These are phyloP conservation scores for Plantago elongata DNA, from an alignment of 257 asterid genomes.

Conservation along the genomic window DNA sequence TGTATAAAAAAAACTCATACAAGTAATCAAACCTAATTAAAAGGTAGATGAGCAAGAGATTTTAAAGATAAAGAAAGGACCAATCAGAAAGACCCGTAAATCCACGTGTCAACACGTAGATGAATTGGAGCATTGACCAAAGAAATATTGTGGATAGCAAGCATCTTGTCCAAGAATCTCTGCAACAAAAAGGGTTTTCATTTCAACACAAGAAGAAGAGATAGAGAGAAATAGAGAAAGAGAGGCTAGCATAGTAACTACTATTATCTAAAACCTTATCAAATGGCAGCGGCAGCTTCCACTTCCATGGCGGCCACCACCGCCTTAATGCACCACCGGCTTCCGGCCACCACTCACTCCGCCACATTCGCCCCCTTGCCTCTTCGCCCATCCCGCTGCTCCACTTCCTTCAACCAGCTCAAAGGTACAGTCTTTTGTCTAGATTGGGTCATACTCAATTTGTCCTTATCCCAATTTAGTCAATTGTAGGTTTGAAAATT, in stretches of 20 bases:
- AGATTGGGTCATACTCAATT: not conserved
- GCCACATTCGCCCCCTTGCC: conserved; percentile 49
- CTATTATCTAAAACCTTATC: not conserved
- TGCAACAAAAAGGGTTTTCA: conserved; percentile 15
- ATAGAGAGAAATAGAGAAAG: conserved; percentile 30
- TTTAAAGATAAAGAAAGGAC: conserved; percentile 56
- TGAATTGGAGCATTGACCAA: conserved; percentile 28
- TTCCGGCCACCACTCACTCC: conserved; percentile 36
- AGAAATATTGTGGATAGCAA: conserved; percentile 40
- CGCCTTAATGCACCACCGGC: conserved; percentile 52
- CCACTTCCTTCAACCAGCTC: conserved; percentile 40
- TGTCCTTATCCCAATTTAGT: not conserved
- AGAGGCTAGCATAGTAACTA: conserved; percentile 25
- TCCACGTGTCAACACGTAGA: conserved; percentile 52
- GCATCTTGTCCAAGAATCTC: conserved; percentile 12
- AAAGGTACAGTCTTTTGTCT: conserved; percentile 41
- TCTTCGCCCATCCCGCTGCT: conserved; percentile 44
- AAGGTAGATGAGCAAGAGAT: conserved; percentile 11
- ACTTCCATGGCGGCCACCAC: conserved; percentile 90
- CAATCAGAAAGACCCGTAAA: conserved; percentile 37
- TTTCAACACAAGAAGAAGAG: too few species aligned
- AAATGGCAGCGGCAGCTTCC: conserved; percentile 82
- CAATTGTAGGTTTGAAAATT: not conserved
- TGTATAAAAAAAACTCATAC: too few species aligned
- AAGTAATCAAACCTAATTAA: too few species aligned